Base-by-base conservation (phyloP, 1,284 basidiomycete species). In the Apiotrichum veenhuisii region DNA sequence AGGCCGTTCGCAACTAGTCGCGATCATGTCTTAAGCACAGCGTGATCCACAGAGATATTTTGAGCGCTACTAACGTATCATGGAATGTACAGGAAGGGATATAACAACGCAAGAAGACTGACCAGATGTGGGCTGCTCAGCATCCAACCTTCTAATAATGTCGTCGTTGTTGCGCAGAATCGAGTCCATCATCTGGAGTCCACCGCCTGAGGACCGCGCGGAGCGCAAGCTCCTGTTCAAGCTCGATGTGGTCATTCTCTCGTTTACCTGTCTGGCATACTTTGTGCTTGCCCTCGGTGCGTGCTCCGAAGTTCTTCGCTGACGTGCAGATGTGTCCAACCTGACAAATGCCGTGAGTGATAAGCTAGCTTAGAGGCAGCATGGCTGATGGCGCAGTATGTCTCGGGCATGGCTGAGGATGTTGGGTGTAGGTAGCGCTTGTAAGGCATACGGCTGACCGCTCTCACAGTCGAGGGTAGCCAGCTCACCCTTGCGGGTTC, bases 371-470 rank as follows among this genome's bases (percentile, higher is more conserved):
- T n/a, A n/a, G n/a, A n/a, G 17, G 15, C 37, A 8, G 5, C 30
- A 5, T 30, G 12, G 15, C 18, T 17, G 8, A 17, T 38, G 8
- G 8, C 17, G 18, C 17, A 38, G 15, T 54, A 47, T 37, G 40
- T 58, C 30, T 34, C 56, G 18, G 56, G 56, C 18, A 58, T 58
- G 56, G 30, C 54, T 23, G 51, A 54, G 42, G 56, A 54, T 14
- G 37, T 38, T 18, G 37, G 37, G 18, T 38, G 37, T 38, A 18
- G 15, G 37, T 38, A 1, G 15, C 4, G 18, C 8, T n/a, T n/a
- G n/a, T n/a, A n/a, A n/a, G n/a, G n/a, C n/a, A n/a, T n/a, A n/a
- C n/a, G n/a, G n/a, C n/a, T 38, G 37, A 38, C 48, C n/a, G n/a
- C n/a, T n/a, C n/a, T 49, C 22, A 20, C 23, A 33, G 26, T 58